Conservation (phyloP, 2,329 filamentous ascomycete species). For the Paraphaeosphaeria minitans region DNA sequence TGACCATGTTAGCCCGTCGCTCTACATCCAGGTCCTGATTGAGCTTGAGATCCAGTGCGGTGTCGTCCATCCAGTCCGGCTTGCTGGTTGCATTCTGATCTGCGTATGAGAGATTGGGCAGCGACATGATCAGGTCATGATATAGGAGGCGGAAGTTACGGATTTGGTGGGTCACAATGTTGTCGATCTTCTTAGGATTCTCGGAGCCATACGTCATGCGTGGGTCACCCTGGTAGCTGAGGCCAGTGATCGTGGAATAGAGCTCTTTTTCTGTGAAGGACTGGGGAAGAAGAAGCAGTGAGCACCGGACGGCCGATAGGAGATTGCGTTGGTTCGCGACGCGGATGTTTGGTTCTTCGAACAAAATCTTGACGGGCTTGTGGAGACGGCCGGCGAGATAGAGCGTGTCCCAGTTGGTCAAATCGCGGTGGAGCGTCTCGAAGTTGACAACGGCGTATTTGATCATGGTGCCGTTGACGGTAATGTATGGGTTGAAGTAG, state of each 20-base stretch:
- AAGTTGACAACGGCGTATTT: constrained; percentile 98
- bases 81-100: constrained; percentile 63
- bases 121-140: constrained; percentile 82
- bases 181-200: constrained; percentile 88
- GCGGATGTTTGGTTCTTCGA: constrained; percentile 89
- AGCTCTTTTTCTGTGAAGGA: constrained; percentile 85
- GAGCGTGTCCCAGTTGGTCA: constrained; percentile 89
- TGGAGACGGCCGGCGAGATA: constrained; percentile 96
- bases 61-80: constrained; percentile 67
- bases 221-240: constrained; percentile 95
- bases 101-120: constrained; percentile 84
- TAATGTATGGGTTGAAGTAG: constrained; percentile 96
- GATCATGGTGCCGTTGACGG: constrained; percentile 91
- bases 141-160: constrained; percentile 91
- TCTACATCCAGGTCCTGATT: constrained; percentile 91
- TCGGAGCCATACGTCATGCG: constrained; percentile 91
- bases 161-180: constrained; percentile 92
- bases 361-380: constrained; percentile 96
- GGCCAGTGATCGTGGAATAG: constrained; percentile 87
- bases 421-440: constrained; percentile 82
- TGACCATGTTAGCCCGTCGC: constrained; percentile 94
- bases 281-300: constrained; percentile 81
- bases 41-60: constrained; percentile 65
- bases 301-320: constrained; percentile 86
- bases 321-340: constrained; percentile 96